Evolutionary conservation across 441 rosid species (phyloP).

Genomic region (Aquilaria agallochum): DNA sequence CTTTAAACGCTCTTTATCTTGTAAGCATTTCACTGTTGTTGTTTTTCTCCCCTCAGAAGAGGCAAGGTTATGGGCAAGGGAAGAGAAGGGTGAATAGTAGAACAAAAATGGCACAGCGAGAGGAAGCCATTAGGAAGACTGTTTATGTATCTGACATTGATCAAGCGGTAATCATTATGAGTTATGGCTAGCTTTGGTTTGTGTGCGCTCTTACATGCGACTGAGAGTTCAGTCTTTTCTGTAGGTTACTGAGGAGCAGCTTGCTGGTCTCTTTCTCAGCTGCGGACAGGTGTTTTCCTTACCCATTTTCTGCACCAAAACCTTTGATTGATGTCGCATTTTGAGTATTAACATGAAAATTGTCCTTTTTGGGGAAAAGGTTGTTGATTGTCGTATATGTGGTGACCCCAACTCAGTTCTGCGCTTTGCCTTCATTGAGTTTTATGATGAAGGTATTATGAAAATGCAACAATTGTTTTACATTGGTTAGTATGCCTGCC

Average conservation of each 20-base stretch:
- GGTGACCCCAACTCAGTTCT: conserved; percentile 94
- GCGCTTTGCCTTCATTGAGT: conserved; percentile 86
- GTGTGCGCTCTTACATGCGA: conserved; percentile 9
- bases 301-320: conserved; percentile 1
- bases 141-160: conserved; percentile 94
- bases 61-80: conserved; percentile 49
- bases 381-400: conserved; percentile 95
- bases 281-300: conserved; percentile 74
- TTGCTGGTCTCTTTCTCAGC: conserved; percentile 75
- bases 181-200: conserved; percentile 7
- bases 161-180: conserved; percentile 49
- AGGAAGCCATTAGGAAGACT: conserved; percentile 83
- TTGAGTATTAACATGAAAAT: conserved; percentile 1
- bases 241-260: conserved; percentile 94
- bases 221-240: conserved; percentile 7
- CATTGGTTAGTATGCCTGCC: neutral
- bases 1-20: neutral
- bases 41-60: conserved; percentile 45
- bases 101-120: conserved; percentile 83
- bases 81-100: conserved; percentile 67
- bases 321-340: neutral
- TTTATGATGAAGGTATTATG: conserved; percentile 70
- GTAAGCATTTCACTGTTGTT: conserved; percentile 4
- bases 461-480: conserved; percentile 3
- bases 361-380: conserved; percentile 32